Base-by-base conservation (phyloP, 805 yeast genomes). In the Sungouiozyma ichnusensis region DNA sequence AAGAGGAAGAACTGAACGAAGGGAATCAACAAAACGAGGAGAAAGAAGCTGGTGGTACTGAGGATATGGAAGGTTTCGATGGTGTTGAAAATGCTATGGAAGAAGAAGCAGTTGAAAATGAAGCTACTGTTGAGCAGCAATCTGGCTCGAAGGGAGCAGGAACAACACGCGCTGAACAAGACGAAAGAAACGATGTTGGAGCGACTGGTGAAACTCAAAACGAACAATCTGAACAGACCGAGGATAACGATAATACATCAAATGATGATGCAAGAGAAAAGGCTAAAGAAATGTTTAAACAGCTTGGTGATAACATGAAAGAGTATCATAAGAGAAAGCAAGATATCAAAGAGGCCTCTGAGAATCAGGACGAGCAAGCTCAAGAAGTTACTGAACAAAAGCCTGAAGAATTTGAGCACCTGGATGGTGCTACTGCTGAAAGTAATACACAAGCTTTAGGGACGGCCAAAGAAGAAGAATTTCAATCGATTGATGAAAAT, bases 401-500 rank as follows among this genome's bases (percentile, higher is more conserved):
- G 39, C 88, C 94, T 0, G 95, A 86, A 55, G 94, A 86, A 53
- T 83, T 86, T 60, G 85, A 85, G 56, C 92, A 85, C 53, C 68
- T 81, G 39, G 85, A 83, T 33, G 88, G 87, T 38, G 88, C 81
- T 37, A 81, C 82, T 46, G 76, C 90, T 3, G 78, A 81, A 20
- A 70, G 67, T 43, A 88, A 85, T 39, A 85, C 95, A 0, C 97
- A 92, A 61, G 98, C 97, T 1, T 65, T 92, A 40, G 97, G 97
- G 17, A 79, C 88, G 36, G 94, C 96, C 4, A 76, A 77, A 45
- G 74, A 79, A 53, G 95, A 87, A 37, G 87, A 83, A 54, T 66
- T 74, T 14, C 92, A 85, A 57, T 60, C 79, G 1, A 73, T 88
- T 44, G 81, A 87, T 57, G 87, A 85, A 43, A 83, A 81, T 7